Conservation (phyloP, 805 yeast genomes). For the Myxozyma neglecta region DNA sequence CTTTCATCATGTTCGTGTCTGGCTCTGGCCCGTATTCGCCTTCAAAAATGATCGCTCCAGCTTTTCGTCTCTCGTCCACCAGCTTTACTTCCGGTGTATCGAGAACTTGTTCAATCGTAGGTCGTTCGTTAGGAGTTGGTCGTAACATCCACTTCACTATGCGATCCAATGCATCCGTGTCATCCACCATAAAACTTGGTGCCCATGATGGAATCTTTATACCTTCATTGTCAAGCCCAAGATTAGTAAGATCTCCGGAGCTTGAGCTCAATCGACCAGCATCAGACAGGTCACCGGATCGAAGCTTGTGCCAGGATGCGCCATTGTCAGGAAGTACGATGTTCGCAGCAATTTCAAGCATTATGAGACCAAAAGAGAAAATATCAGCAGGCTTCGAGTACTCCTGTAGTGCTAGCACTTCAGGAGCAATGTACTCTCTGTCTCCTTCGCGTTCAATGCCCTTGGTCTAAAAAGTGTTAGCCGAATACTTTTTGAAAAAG, state of each 20-base stretch:
- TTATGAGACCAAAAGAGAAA: constrained; percentile 88
- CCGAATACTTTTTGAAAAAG: neutral
- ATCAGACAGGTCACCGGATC: constrained; percentile 93
- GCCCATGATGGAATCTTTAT: constrained; percentile 68
- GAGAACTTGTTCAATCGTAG: constrained; percentile 74
- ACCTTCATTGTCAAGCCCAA: constrained; percentile 23
- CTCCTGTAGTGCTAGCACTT: constrained; percentile 74
- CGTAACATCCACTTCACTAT: constrained; percentile 86
- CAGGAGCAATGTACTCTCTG: constrained; percentile 96
- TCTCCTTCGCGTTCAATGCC: constrained; percentile 93
- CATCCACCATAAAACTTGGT: constrained; percentile 73
- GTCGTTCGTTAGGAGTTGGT: constrained; percentile 78
- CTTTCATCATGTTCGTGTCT: constrained; percentile 34
- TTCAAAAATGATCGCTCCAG: constrained; percentile 93
- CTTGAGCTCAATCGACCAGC: constrained; percentile 48
- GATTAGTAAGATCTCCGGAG: constrained; percentile 58
- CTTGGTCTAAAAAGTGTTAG: constrained; percentile 24
- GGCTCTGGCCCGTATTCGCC: constrained; percentile 91
- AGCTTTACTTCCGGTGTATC: constrained; percentile 68
- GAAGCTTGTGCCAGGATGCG: constrained; percentile 89
- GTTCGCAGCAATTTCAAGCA: constrained; percentile 94
- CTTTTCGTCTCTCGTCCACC: constrained; percentile 77
- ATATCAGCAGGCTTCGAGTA: constrained; percentile 93
- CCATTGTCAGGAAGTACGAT: constrained; percentile 95
- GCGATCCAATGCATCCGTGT: constrained; percentile 60